Evolutionary conservation across 176 grass and related monocot genomes (phyloP), one percentile per base, ranked within the genome.

Genomic region (Carex cristatella): DNA sequence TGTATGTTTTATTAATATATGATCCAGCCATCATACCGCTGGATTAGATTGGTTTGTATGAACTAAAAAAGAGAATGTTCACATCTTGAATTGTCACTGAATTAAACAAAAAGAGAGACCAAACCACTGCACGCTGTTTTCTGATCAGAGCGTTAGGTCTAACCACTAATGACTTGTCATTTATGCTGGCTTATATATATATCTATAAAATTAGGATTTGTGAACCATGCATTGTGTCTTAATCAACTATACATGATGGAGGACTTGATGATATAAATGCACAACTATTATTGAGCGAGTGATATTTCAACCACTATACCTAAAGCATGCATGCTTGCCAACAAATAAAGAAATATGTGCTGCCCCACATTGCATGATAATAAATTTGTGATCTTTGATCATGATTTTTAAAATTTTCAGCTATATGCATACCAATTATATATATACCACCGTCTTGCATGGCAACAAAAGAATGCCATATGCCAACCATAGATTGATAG

Each of bases 261-360:
- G 11, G 38, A 31, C 27, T 64, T 83, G 80, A 83, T 83, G 80
- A 83, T 83, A 30, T 14, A 68, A 67, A 31, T 53, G 80, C 42
- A 65, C 42, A 66, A 77, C n/a, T 49, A 83, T 83, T 67, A 51
- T 83, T 65, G 42, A 59, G 40, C 28, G 62, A 83, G 19, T 67
- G 80, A 83, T 83, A 83, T 83, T 83, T 81, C 23, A 83, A 83
- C 80, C n/a, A 68, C 80, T 66, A 75, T 33, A 83, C 79, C 79
- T 83, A 83, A 83, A 83, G 0, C 40, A 83, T 81, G 76, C 53
- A 44, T 48, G 61, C 79, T 64, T 33, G 73, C 73, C 73, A 77
- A 77, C 73, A 65, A 54, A 65, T 65, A 83, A 83, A 83, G 64
- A 83, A 82, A 66, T 63, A 81, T 81, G 12, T 19, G 42, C 40